Base-by-base conservation (phyloP, 129 eudicot genomes). In the Cynara cardunculus region DNA sequence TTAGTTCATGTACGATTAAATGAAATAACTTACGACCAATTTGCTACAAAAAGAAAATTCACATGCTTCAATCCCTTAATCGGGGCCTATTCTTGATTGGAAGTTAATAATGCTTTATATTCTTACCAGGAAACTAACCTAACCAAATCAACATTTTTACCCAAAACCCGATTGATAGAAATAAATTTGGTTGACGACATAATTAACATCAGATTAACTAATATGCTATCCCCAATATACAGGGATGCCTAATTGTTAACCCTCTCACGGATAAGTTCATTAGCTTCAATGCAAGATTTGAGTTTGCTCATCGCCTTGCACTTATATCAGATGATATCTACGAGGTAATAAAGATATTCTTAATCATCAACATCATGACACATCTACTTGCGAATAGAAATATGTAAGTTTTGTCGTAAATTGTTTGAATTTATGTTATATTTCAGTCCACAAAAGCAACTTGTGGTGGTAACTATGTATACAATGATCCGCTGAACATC, bases 251-350 rank as follows among this genome's bases (percentile, higher is more conserved):
- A 13, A 69, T 78, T 77, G 64, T 79, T 64, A 77, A 72, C 59
- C 86, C 86, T 59, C 24, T 71, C 21, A 83, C 82, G 0, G 82
- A 83, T 41, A 62, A 35, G 14, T 53, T 32, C 21, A 4, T 1
- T 21, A 82, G 77, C 49, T 37, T 28, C 5, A 83, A 83, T 65
- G 78, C 82, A 62, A 77, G 77, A 78, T 21, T 70, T 37, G 72
- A 56, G 69, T 77, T 59, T 19, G 75, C 86, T 61, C 86, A 83
- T 18, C 78, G 82, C 3, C n/a, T 83, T 22, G 72, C 81, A 19
- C 80, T 84, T 53, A 73, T 84, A 79, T 84, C 87, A 14, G 80
- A 84, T 37, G 84, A 80, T 22, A 46, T 82, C 49, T 76, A 83
- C 24, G 59, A 83, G 86, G 86, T 83, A 72, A 59, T 13, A 7